phyloP scores from a whole-genome alignment of 805 yeast species.

The Pichia gijzeniarum region DNA sequence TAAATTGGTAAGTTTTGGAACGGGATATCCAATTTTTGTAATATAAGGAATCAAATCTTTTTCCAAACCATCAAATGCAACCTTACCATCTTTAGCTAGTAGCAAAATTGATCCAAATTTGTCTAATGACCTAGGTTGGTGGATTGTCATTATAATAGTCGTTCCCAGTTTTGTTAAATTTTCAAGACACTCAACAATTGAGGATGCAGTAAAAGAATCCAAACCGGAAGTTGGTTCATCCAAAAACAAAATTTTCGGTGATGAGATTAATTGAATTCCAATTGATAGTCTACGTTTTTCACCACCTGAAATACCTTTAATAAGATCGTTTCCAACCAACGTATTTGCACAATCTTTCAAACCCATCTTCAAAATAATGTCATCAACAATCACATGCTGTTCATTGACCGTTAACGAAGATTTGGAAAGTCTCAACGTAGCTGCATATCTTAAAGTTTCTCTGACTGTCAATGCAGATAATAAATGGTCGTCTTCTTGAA shows the following conservation, averaged over 20 bases:
- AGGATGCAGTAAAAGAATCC: slow-evolving; percentile 70
- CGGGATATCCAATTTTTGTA: slow-evolving; percentile 39
- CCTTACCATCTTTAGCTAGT: slow-evolving; percentile 66
- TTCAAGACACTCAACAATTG: slow-evolving; percentile 56
- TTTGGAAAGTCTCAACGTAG: slow-evolving; percentile 54
- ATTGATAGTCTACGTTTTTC: slow-evolving; percentile 81
- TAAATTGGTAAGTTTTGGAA: slow-evolving; percentile 57
- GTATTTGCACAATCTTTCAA: slow-evolving; percentile 72
- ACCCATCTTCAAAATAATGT: slow-evolving; percentile 61
- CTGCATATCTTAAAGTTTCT: slow-evolving; percentile 71
- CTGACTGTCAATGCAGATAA: slow-evolving; percentile 67
- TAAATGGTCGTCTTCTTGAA: slow-evolving; percentile 73
- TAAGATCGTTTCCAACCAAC: slow-evolving; percentile 52
- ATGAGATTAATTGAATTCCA: slow-evolving; percentile 68
- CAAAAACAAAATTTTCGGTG: slow-evolving; percentile 62
- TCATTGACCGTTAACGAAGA: slow-evolving; percentile 31
- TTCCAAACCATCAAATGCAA: slow-evolving; percentile 60
- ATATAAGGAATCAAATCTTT: slow-evolving; percentile 43
- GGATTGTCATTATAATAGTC: slow-evolving; percentile 71
- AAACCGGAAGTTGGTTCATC: slow-evolving; percentile 92
- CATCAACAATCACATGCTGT: slow-evolving; percentile 43
- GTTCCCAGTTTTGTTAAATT: slow-evolving; percentile 52
- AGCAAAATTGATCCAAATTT: slow-evolving; percentile 67
- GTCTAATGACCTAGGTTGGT: slow-evolving; percentile 70
- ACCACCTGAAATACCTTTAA: slow-evolving; percentile 68